phyloP scores from a whole-genome alignment of 257 asterid genomes.

The Nicotiana otophora region DNA sequence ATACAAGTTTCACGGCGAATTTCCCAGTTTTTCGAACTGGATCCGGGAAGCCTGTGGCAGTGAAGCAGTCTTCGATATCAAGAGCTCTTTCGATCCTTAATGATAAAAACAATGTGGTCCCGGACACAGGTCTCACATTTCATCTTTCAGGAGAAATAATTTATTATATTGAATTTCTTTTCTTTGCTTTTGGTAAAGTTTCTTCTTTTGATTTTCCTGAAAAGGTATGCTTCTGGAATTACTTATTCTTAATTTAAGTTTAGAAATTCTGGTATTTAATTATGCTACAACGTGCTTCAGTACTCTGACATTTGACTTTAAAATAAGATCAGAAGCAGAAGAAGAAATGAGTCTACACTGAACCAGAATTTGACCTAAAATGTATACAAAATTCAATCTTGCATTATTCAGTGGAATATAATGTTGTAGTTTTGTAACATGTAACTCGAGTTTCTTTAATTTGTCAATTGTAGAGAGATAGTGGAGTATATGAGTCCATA shows the following conservation, averaged over 20 bases:
- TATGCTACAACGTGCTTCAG: not conserved
- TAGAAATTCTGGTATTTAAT: not conserved
- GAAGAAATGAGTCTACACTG: not conserved
- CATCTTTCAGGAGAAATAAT: not conserved
- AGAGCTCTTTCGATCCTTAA: constrained; percentile 65
- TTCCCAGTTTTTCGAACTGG: constrained; percentile 57
- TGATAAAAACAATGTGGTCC: constrained; percentile 24
- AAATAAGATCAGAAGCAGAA: not conserved
- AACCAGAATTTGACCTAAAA: not conserved
- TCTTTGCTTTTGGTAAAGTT: not conserved
- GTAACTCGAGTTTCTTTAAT: not conserved
- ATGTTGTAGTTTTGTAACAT: not conserved
- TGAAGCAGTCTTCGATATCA: constrained; percentile 57
- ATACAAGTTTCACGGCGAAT: constrained; percentile 19
- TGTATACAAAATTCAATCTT: not conserved
- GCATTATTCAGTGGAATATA: not conserved
- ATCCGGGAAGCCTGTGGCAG: constrained; percentile 50
- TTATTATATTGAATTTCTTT: not conserved
- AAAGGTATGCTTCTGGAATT: not conserved
- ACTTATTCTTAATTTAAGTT: not conserved
- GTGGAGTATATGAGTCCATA: not conserved
- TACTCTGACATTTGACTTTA: not conserved
- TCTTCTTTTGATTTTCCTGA: not conserved
- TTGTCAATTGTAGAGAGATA: not conserved
- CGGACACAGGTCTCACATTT: not conserved